Conservation (phyloP, 257 asterid species). For the Petunia axillaris region DNA sequence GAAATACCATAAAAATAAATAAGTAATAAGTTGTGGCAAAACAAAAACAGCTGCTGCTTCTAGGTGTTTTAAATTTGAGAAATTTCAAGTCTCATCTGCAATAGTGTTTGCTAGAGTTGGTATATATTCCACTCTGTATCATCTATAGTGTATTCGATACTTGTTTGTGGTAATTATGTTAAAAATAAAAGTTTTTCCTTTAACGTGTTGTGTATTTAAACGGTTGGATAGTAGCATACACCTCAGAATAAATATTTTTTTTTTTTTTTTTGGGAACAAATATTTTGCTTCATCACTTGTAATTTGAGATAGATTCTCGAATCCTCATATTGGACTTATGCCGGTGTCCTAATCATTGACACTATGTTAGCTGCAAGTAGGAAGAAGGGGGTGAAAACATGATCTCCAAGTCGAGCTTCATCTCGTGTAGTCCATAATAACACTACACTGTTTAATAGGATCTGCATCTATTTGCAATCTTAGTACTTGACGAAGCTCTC, state of each 20-base stretch:
- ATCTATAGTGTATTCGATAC: neutral
- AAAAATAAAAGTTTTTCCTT: neutral
- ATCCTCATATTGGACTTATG: too few species aligned
- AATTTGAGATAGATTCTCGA: too few species aligned
- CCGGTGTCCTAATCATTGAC: too few species aligned
- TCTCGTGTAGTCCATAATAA: too few species aligned
- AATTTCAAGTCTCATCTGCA: neutral
- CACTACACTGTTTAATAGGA: too few species aligned
- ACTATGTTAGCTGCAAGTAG: too few species aligned
- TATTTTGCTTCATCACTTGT: too few species aligned
- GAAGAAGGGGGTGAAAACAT: too few species aligned
- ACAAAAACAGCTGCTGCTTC: neutral
- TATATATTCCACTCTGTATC: neutral
- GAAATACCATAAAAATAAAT: neutral
- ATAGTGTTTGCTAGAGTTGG: neutral
- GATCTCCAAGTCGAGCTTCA: too few species aligned
- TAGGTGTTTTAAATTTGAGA: neutral
- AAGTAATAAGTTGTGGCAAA: neutral
- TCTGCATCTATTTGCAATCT: too few species aligned
- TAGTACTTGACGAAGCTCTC: too few species aligned
- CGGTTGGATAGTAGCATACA: neutral
- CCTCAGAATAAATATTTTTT: neutral
- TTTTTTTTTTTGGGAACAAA: neutral
- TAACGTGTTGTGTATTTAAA: neutral
- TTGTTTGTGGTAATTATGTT: neutral